These are phyloP conservation scores for Garcia nutans DNA, from an alignment of 345 rosid species.

Conservation along the genomic window DNA sequence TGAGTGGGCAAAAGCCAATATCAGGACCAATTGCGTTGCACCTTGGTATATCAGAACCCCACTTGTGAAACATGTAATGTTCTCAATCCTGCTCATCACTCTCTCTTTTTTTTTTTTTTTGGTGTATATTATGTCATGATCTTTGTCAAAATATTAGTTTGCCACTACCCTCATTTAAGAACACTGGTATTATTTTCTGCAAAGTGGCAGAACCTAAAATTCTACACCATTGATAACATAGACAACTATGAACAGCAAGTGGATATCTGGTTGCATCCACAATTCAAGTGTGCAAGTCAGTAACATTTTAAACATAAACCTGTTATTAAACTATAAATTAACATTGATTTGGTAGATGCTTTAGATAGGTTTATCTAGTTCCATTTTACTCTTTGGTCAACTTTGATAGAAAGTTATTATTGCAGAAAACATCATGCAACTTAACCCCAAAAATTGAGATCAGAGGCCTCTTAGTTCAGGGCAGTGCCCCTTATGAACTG, in stretches of 20 bases:
- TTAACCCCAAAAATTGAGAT: not conserved
- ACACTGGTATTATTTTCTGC: not conserved
- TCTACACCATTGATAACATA: not conserved
- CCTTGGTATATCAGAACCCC: constrained; percentile 89
- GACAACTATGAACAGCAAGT: not conserved
- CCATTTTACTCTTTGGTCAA: not conserved
- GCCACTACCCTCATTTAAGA: not conserved
- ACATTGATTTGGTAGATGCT: too few relatives aligned
- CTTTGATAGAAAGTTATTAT: not conserved
- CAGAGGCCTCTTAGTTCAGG: not conserved
- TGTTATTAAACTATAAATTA: not conserved
- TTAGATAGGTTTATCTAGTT: not conserved
- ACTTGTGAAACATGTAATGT: constrained; percentile 60
- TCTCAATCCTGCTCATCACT: not conserved
- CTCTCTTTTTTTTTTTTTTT: not conserved
- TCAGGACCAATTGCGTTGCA: constrained; percentile 72
- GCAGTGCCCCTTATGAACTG: not conserved
- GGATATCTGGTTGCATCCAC: not conserved
- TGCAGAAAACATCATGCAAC: not conserved
- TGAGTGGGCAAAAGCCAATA: constrained; percentile 90
- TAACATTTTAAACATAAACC: not conserved
- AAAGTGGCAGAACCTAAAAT: not conserved
- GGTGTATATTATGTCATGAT: not conserved
- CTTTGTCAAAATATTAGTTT: not conserved
- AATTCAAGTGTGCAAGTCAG: not conserved